phyloP scores from a whole-genome alignment of 1,284 basidiomycete species.

The Exobasidium cylindrosporum region DNA sequence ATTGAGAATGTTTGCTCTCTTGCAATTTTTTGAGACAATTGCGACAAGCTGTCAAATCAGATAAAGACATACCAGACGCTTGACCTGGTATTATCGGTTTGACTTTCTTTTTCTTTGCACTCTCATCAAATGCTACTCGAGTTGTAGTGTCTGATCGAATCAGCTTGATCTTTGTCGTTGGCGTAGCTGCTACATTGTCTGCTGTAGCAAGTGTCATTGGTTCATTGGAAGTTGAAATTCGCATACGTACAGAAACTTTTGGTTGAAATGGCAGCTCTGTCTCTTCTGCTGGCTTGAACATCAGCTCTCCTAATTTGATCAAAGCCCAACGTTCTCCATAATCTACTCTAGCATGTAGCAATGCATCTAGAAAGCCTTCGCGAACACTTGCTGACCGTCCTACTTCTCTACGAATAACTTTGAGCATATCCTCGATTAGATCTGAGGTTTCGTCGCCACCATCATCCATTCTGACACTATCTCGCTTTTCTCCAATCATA shows the following conservation, averaged over 20 bases:
- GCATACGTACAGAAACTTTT: slow-evolving; percentile 63
- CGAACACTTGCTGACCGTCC: slow-evolving; percentile 51
- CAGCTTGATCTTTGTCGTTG: slow-evolving; percentile 35
- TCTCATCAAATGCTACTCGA: slow-evolving; percentile 19
- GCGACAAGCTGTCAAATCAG: slow-evolving; percentile 76
- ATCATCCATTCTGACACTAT: slow-evolving; percentile 14
- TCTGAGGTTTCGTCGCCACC: slow-evolving; percentile 27
- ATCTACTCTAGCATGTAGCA: slow-evolving; percentile 62
- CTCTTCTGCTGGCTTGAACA: slow-evolving; percentile 66
- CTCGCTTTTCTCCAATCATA: slow-evolving; percentile 77
- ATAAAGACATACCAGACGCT: slow-evolving; percentile 72
- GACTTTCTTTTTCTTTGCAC: slow-evolving; percentile 45
- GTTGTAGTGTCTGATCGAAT: slow-evolving; percentile 17
- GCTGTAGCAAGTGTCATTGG: slow-evolving; percentile 10
- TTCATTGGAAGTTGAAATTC: slow-evolving; percentile 36
- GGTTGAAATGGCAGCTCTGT: slow-evolving; percentile 39
- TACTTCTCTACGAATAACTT: slow-evolving; percentile 47
- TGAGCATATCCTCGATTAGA: slow-evolving; percentile 61
- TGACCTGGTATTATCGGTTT: slow-evolving; percentile 60
- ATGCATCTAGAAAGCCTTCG: slow-evolving; percentile 49
- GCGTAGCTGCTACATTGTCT: slow-evolving; percentile 20
- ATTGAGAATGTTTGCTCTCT: slow-evolving; percentile 59
- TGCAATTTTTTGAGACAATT: slow-evolving; percentile 76
- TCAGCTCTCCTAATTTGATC: slow-evolving; percentile 85
- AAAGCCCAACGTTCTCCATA: slow-evolving; percentile 84